Conservation (phyloP, 257 asterid genomes). For the Jacaranda copaia region DNA sequence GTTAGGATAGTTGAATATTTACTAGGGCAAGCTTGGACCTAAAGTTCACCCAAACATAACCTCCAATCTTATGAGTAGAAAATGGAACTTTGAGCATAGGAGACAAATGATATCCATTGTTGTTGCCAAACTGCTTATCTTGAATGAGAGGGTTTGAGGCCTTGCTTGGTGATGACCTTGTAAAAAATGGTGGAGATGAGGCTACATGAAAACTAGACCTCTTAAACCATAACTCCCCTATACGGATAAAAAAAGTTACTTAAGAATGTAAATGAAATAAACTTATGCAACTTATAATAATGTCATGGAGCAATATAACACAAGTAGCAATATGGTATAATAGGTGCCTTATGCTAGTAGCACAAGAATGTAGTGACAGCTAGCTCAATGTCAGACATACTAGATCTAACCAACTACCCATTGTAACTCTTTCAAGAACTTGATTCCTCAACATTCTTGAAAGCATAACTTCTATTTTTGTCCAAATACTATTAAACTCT, state of each 20-base stretch:
- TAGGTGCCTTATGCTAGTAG: not conserved
- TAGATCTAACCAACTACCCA: too few relatives aligned
- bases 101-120: slow-evolving; percentile 43
- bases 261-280: not conserved
- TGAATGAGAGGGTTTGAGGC: slow-evolving; percentile 66
- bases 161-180: slow-evolving; percentile 64
- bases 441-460: not conserved
- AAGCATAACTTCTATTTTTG: not conserved
- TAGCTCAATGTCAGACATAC: not conserved
- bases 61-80: slow-evolving; percentile 43
- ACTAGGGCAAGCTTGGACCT: slow-evolving; percentile 57
- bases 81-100: slow-evolving; percentile 43
- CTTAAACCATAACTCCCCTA: slow-evolving; percentile 43
- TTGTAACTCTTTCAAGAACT: not conserved
- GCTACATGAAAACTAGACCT: slow-evolving; percentile 47
- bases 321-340: too few relatives aligned
- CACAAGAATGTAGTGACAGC: not conserved
- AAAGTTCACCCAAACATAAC: slow-evolving; percentile 52
- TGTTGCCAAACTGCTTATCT: slow-evolving; percentile 55
- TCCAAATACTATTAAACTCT: too few relatives aligned
- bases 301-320: not conserved
- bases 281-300: not conserved
- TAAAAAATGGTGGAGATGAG: slow-evolving; percentile 51
- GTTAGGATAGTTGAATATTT: slow-evolving; percentile 64
- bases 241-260: not conserved